These are phyloP conservation scores for Chytriomyces sp. DNA, from an alignment of 192 early-diverging fungal species.

Conservation along the genomic window DNA sequence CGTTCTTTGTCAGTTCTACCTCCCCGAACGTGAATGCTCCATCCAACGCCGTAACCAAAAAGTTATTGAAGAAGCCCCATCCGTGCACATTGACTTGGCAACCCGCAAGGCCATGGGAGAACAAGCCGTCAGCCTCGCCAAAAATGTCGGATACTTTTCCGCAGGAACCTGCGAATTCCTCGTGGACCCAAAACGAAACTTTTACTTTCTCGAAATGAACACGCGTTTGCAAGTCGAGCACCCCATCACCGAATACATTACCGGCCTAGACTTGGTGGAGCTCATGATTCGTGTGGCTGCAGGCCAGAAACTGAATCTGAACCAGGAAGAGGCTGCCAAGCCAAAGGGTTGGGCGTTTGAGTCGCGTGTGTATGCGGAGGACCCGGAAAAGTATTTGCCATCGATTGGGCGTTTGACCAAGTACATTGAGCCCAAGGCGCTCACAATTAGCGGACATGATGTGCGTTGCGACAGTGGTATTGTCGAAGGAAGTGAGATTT, in stretches of 20 bases:
- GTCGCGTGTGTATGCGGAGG: constrained; percentile 95
- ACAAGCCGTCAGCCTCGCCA: constrained; percentile 65
- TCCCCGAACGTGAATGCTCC: constrained; percentile 96
- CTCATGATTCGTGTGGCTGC: constrained; percentile 95
- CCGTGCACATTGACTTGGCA: constrained; percentile 53
- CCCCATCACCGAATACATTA: constrained; percentile 96
- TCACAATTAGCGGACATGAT: constrained; percentile 48
- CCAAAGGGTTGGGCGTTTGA: constrained; percentile 93
- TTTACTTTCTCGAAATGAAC: constrained; percentile 97
- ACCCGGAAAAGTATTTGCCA: constrained; percentile 91
- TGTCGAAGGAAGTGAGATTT: constrained; percentile 88
- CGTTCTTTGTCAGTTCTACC: constrained; percentile 72
- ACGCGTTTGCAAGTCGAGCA: constrained; percentile 99
- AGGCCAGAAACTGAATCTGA: constrained; percentile 69
- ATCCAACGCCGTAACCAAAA: constrained; percentile 99
- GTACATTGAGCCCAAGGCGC: constrained; percentile 78
- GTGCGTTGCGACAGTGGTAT: constrained; percentile 95
- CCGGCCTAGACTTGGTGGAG: constrained; percentile 90
- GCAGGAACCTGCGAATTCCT: constrained; percentile 98
- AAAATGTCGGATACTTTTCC: constrained; percentile 83
- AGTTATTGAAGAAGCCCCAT: constrained; percentile 97
- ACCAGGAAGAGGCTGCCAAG: constrained; percentile 72
- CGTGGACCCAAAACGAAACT: constrained; percentile 80
- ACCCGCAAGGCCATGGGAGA: constrained; percentile 56
- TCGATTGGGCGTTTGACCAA: constrained; percentile 85